Evolutionary conservation across 345 rosid genomes (phyloP).

Genomic region (Hevea brasiliensis): DNA sequence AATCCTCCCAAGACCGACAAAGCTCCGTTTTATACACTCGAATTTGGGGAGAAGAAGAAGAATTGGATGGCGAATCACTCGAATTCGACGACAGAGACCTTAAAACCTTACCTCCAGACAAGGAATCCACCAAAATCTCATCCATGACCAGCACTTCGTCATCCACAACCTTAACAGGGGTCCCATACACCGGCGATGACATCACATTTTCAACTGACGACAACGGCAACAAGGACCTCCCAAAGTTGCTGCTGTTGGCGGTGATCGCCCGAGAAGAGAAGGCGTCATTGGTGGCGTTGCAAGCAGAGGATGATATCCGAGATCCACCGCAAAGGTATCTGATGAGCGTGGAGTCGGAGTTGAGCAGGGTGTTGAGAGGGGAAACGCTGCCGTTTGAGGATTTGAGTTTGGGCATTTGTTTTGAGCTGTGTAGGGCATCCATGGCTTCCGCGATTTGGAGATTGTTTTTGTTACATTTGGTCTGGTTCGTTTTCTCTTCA

Average conservation of each 20-base stretch:
- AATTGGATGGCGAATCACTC: conserved; percentile 17
- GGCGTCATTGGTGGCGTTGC: not conserved
- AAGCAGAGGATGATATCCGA: conserved; percentile 1
- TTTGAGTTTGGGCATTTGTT: conserved; percentile 3
- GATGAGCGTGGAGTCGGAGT: conserved; percentile 7
- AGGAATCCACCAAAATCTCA: conserved; percentile 47
- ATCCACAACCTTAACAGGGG: conserved; percentile 23
- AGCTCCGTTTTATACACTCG: conserved; percentile 27
- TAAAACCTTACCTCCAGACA: conserved; percentile 17
- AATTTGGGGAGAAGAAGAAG: conserved; percentile 14
- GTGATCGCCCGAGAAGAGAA: not conserved
- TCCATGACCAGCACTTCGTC: conserved; percentile 67
- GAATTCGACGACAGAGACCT: conserved; percentile 11
- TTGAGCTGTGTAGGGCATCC: not conserved
- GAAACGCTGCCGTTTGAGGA: conserved; percentile 7
- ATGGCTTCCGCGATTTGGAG: not conserved
- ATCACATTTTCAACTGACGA: conserved; percentile 32
- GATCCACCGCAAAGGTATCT: conserved; percentile 16
- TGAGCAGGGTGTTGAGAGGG: not conserved
- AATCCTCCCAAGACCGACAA: conserved; percentile 36
- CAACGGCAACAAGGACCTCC: conserved; percentile 28
- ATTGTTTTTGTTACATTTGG: not conserved
- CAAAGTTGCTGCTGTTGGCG: no score
- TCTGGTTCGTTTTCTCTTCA: not conserved
- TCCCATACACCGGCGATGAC: conserved; percentile 11